Evolutionary conservation across 306 rosid genomes (phyloP), one percentile per base, ranked within the genome.

Genomic region (Abrus pulchellus): DNA sequence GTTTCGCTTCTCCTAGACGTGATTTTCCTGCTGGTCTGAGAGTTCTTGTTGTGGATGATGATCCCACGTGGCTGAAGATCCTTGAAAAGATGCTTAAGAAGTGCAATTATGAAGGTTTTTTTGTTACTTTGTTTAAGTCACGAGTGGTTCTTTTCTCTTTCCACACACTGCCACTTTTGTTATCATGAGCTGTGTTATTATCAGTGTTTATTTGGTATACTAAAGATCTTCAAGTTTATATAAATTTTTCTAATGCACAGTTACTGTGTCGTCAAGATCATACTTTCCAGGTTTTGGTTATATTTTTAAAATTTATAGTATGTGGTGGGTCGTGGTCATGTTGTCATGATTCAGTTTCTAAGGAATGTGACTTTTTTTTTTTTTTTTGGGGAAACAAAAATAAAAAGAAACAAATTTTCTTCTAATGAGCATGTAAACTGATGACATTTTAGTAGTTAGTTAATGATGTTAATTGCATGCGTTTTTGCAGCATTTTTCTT

Each of bases 51-150:
- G 99, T 95, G 7, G 99, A 95, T 54, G 99, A 95, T 76, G 99
- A 95, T 68, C 98, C 96, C 6, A 95, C 99, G 14, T 95, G 99
- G 99, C 90, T 95, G 8, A 95, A 82, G 88, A 93, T 95, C 86
- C 90, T 95, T 68, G 99, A 95, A 68, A 95, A 95, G 96, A 95
- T 95, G 99, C 97, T 95, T 45, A 95, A 91, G 80, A 95, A 91
- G 83, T 95, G 99, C 74, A 86, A 91, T 34, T 93, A 93, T 44
- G 99, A 95, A 76, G 99, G 99, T 81, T 72, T 33, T 95, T 69
- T n/a, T 50, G 7, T 49, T 49, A 1, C 54, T 13, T 56, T 52
- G 3, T n/a, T 74, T 33, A 5, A 4, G 30, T 33, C 49, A 30
- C 28, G 43, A 34, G 28, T 33, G 30, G 12, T 41, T 72, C 45